Percentiles rank a stretch among this genome's conserved stretches.
Conservation (phyloP, 192 early-diverging fungal genomes). For the Coemansia sp. region DNA sequence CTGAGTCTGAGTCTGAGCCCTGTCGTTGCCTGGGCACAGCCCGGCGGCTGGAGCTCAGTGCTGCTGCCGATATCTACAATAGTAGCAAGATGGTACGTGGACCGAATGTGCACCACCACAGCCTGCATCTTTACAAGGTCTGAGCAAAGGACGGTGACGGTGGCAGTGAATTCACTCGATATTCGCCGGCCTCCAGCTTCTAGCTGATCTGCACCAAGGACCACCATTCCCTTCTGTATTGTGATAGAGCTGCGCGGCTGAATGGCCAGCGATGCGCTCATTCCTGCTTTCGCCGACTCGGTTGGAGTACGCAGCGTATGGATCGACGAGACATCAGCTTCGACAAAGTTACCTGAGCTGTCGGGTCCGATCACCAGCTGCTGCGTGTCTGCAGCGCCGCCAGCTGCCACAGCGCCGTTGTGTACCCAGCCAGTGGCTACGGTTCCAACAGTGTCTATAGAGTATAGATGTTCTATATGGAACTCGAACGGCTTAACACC, state of each 20-base stretch:
- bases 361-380: constrained; percentile 67
- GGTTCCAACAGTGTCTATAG: constrained; percentile 58
- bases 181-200: constrained; percentile 8
- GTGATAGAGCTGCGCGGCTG: constrained; percentile 26
- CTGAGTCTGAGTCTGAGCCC: constrained; percentile 26
- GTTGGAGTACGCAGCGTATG: constrained; percentile 80
- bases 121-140: constrained; percentile 16
- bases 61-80: constrained; percentile 22
- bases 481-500: constrained; percentile 55
- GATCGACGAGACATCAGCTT: constrained; percentile 71
- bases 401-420: constrained; percentile 45
- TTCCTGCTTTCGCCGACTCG: constrained; percentile 64
- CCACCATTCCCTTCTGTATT: constrained; percentile 59
- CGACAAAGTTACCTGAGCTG: constrained; percentile 62
- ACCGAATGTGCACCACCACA: constrained; percentile 42
- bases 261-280: constrained; percentile 76
- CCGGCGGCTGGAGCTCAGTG: background rate
- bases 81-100: constrained; percentile 37
- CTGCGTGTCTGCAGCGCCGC: background rate
- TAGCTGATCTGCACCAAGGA: constrained; percentile 39
- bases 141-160: constrained; percentile 23
- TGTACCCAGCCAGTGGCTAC: constrained; percentile 66
- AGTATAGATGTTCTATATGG: constrained; percentile 83
- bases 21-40: background rate
- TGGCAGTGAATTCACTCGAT: constrained; percentile 31